These are phyloP conservation scores for Ophiostoma novo-ulmi DNA, from an alignment of 2,329 filamentous ascomycete species.

Conservation along the genomic window DNA sequence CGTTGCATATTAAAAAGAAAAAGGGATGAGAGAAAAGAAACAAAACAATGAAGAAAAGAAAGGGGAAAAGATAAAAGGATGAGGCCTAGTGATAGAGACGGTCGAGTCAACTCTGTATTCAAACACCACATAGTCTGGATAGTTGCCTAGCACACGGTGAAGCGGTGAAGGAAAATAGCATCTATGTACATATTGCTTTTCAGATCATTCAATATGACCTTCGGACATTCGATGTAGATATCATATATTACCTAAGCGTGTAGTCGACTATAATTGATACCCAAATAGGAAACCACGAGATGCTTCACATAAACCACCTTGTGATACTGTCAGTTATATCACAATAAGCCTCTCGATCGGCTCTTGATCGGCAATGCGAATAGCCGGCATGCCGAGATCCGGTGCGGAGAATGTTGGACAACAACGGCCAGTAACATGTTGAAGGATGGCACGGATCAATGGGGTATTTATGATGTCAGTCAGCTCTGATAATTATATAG, in stretches of 20 bases:
- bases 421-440: neutral
- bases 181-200: neutral
- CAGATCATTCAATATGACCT: neutral
- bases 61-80: too few relatives aligned
- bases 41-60: too few relatives aligned
- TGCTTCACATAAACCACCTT: neutral
- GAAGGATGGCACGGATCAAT: neutral
- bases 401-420: neutral
- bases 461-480: neutral
- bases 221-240: too few relatives aligned
- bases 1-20: too few relatives aligned
- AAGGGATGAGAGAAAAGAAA: too few relatives aligned
- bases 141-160: too few relatives aligned
- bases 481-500: neutral
- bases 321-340: neutral
- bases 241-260: neutral
- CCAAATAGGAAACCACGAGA: neutral
- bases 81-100: too few relatives aligned
- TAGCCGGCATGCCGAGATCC: constrained; percentile 8
- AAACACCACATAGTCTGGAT: too few relatives aligned
- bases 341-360: neutral
- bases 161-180: too few relatives aligned
- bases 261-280: neutral
- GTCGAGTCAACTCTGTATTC: too few relatives aligned
- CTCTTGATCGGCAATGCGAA: neutral